Conservation (phyloP, 345 rosid genomes). For the Xanthoceras sorbifolium region DNA sequence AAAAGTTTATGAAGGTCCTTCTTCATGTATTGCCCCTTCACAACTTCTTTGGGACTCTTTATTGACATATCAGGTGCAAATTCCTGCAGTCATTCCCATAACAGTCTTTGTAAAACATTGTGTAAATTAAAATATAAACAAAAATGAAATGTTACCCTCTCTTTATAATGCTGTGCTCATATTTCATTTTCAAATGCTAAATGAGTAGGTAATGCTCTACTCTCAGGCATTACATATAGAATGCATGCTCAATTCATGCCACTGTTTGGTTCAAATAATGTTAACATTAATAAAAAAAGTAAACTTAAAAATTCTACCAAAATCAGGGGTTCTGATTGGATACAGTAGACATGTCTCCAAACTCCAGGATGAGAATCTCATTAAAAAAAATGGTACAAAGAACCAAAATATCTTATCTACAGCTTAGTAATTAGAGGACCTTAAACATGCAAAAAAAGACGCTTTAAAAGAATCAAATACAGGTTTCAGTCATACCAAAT, state of each 20-base stretch:
- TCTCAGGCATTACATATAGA: not conserved
- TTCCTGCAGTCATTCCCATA: constrained; percentile 48
- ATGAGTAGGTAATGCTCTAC: not conserved
- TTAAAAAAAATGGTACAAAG: not conserved
- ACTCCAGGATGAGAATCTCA: not conserved
- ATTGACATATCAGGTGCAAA: constrained; percentile 51
- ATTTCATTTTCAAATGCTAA: not conserved
- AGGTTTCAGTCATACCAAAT: constrained; percentile 46
- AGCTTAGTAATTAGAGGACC: not conserved
- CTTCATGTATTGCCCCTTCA: constrained; percentile 59
- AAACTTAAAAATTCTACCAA: not conserved
- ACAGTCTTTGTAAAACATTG: constrained; percentile 4
- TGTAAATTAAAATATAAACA: not conserved
- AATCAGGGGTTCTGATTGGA: not conserved
- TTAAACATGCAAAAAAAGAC: not conserved
- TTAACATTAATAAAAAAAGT: too few species aligned
- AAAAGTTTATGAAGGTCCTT: constrained; percentile 51
- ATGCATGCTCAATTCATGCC: not conserved
- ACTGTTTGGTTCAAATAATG: not conserved
- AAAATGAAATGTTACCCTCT: not conserved
- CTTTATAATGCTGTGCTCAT: not conserved
- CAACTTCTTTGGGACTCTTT: constrained; percentile 49
- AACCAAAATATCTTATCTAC: not conserved
- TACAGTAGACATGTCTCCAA: not conserved
- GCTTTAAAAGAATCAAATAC: not conserved